Base-by-base conservation (phyloP, 2,329 filamentous ascomycete species). In the Sclerotinia nivalis region DNA sequence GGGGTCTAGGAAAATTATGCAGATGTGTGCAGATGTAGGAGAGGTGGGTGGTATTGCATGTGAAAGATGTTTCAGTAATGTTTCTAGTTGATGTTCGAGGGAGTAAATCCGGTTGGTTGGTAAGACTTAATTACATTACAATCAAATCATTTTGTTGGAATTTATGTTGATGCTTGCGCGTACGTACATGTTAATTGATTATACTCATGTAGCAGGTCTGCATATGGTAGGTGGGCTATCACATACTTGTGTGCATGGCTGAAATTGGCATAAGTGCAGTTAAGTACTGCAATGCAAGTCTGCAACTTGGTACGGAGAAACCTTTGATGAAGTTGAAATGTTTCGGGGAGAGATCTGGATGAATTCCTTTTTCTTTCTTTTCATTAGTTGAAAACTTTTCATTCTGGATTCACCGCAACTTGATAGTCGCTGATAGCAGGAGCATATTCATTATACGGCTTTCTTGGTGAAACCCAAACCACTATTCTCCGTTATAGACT, bases 41-140 rank as follows among this genome's bases (percentile, higher is more conserved):
- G 50, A n/a, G 50, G 25, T 64, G 52, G 34, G 59, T 66, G 67
- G 34, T 40, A 65, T 65, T 50, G 52, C 67, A 69, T 49, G 22
- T 25, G 31, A 47, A 31, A 47, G 40, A 37, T 64, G 60, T 64
- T 64, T 64, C 60, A 52, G 34, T 47, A 37, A 52, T 50, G 45
- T 50, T 62, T 62, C 45, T 50, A 25, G 8, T 37, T 25, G 45
- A 37, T 62, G 59, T 47, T 47, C 31, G 59, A n/a, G 28, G 25
- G 34, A 45, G 25, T 37, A 8, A 7, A 43, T 56, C 31, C 31
- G 13, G n/a, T 56, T 56, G 54, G 31, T 22, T n/a, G n/a, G n/a
- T n/a, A n/a, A n/a, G n/a, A n/a, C n/a, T n/a, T n/a, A n/a, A n/a
- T n/a, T n/a, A n/a, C n/a, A n/a, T n/a, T n/a, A n/a, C n/a, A n/a